Evolutionary conservation across 495 filamentous ascomycete species (phyloP).

Genomic region (Penicillium odoratum): DNA sequence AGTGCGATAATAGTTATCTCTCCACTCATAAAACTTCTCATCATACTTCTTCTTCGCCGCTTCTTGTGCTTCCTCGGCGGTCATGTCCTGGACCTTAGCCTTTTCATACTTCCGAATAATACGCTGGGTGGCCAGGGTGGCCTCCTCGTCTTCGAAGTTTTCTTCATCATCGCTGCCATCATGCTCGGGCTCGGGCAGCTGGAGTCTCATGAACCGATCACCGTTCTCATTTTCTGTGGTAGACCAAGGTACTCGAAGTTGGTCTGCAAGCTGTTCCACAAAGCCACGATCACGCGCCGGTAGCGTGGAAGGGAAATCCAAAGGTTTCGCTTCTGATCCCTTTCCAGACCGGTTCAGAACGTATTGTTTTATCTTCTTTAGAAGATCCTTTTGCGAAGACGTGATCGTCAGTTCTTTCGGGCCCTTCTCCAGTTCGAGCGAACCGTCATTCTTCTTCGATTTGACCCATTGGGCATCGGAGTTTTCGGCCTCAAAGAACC

Average conservation of each 20-base stretch:
- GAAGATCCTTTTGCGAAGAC: conserved; percentile 76
- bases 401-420: conserved; percentile 67
- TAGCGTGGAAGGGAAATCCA: conserved; percentile 73
- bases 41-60: conserved; percentile 82
- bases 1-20: conserved; percentile 83
- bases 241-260: conserved; percentile 77
- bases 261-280: conserved; percentile 81
- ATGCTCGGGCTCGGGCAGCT: conserved; percentile 56
- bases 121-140: conserved; percentile 75
- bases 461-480: conserved; percentile 90
- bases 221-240: conserved; percentile 77
- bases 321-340: conserved; percentile 41
- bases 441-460: conserved; percentile 59
- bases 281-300: conserved; percentile 89
- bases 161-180: conserved; percentile 53
- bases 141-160: conserved; percentile 82
- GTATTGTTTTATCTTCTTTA: conserved; percentile 78
- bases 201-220: conserved; percentile 74
- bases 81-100: conserved; percentile 79
- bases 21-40: conserved; percentile 85
- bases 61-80: conserved; percentile 71
- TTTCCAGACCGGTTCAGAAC: conserved; percentile 61
- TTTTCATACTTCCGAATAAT: conserved; percentile 88
- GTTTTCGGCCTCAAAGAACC: conserved; percentile 87
- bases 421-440: conserved; percentile 62